A percentile compares a stretch with the other conserved stretches of the same genome.
Conservation (phyloP, 2,329 filamentous ascomycete species). For the Biscogniauxia sp. region DNA sequence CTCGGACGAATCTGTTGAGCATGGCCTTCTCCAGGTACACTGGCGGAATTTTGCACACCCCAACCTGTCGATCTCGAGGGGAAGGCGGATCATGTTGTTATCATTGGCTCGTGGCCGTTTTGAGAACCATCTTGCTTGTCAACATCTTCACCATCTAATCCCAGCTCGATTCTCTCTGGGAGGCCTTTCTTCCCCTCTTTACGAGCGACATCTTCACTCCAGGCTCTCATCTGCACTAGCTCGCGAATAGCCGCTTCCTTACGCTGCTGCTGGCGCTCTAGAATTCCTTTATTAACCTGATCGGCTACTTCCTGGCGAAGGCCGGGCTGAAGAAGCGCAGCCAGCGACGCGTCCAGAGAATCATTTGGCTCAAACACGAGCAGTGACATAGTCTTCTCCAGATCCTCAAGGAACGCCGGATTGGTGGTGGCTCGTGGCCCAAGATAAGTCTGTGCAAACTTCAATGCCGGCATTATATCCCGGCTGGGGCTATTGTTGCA, state of each 20-base stretch:
- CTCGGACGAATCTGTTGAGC: background rate
- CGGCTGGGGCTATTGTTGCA: conserved; percentile 65
- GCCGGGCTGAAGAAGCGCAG: conserved; percentile 72
- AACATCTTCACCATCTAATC: conserved; percentile 32
- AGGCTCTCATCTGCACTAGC: conserved; percentile 77
- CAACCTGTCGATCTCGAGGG: background rate
- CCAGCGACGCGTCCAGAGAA: conserved; percentile 71
- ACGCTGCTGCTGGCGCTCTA: conserved; percentile 68
- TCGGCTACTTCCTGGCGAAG: conserved; percentile 82
- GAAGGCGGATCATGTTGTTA: conserved; percentile 42
- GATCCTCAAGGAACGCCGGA: conserved; percentile 75
- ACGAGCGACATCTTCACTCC: conserved; percentile 70
- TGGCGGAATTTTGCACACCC: background rate
- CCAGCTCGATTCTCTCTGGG: conserved; percentile 40
- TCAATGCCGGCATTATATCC: conserved; percentile 76
- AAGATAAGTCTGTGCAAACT: conserved; percentile 84
- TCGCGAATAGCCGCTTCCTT: conserved; percentile 80
- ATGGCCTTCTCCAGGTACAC: background rate
- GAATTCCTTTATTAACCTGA: conserved; percentile 84
- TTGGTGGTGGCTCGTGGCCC: conserved; percentile 83
- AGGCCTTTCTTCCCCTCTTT: conserved; percentile 39
- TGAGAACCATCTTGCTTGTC: conserved; percentile 27
- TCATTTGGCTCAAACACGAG: conserved; percentile 81
- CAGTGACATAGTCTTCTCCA: conserved; percentile 91
- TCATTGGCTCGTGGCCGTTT: conserved; percentile 48